These are phyloP conservation scores for Ichthyophthirius multifiliis DNA, from an alignment of 169 alveolate species.

Conservation along the genomic window DNA sequence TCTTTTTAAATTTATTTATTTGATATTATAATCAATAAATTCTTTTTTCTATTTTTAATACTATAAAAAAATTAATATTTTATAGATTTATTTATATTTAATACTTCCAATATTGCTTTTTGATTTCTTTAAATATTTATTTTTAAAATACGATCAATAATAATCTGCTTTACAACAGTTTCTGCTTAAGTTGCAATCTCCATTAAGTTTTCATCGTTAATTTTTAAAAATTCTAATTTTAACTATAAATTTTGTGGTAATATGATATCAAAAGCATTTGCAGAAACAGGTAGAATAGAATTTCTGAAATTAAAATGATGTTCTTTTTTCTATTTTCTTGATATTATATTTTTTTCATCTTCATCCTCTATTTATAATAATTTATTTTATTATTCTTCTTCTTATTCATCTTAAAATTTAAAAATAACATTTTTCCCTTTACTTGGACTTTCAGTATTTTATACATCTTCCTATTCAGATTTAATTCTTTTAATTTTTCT, in stretches of 20 bases:
- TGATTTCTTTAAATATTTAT: background rate
- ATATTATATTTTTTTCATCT: background rate
- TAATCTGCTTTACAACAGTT: background rate
- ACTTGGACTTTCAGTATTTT: too few relatives aligned
- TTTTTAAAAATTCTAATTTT: background rate
- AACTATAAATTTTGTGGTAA: background rate
- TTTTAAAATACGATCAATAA: background rate
- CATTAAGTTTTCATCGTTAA: background rate
- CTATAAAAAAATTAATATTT: background rate
- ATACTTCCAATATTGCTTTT: background rate
- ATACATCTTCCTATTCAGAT: too few relatives aligned
- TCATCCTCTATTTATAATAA: background rate
- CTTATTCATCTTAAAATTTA: background rate
- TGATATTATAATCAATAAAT: background rate
- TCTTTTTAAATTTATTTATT: background rate
- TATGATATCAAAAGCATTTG: background rate
- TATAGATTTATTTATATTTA: background rate
- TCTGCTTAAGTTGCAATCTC: background rate
- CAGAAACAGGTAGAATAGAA: background rate
- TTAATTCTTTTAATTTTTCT: too few relatives aligned
- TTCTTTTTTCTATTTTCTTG: background rate
- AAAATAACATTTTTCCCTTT: background rate
- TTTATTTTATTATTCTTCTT: background rate
- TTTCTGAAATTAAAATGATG: background rate
- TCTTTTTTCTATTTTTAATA: background rate